A percentile compares a stretch with the other conserved stretches of the same genome.
Evolutionary conservation across 768 basidiomycete species (phyloP).

Genomic region (Termitomyces sp.): DNA sequence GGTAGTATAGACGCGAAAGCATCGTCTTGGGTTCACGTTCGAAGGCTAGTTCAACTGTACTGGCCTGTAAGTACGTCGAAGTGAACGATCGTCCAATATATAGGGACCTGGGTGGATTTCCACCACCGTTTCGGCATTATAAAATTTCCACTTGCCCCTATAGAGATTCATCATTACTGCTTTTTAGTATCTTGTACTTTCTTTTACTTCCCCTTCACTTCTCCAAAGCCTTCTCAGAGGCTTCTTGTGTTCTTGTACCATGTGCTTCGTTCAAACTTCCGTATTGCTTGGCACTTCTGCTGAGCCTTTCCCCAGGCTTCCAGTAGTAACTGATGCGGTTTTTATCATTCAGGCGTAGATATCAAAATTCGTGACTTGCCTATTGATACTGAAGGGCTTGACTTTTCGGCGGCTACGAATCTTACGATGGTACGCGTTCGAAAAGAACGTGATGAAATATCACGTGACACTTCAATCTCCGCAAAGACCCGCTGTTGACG

Average conservation of each 20-base stretch:
- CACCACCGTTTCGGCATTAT: neutral
- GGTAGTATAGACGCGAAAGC: neutral
- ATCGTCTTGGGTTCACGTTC: neutral
- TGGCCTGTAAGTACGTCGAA: neutral
- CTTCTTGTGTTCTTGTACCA: neutral
- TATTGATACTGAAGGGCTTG: too few relatives aligned
- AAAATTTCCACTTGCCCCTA: neutral
- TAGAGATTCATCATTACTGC: neutral
- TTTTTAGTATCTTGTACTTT: neutral
- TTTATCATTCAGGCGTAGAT: neutral
- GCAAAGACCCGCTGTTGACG: too few relatives aligned
- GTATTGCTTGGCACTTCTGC: neutral
- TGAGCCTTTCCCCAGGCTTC: neutral
- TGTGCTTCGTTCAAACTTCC: neutral
- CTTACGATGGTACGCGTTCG: too few relatives aligned
- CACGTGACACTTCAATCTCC: too few relatives aligned
- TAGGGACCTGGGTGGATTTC: neutral
- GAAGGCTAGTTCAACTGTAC: neutral
- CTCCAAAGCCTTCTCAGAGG: neutral
- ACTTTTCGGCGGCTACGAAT: too few relatives aligned
- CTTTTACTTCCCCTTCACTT: neutral
- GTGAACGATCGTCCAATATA: neutral
- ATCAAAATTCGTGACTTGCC: neutral
- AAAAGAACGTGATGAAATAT: too few relatives aligned
- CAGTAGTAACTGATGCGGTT: neutral